A percentile compares a stretch with the other conserved stretches of the same genome.
These are phyloP conservation scores for Pyrenophora graminea DNA, from an alignment of 2,329 filamentous ascomycete species.

Conservation along the genomic window DNA sequence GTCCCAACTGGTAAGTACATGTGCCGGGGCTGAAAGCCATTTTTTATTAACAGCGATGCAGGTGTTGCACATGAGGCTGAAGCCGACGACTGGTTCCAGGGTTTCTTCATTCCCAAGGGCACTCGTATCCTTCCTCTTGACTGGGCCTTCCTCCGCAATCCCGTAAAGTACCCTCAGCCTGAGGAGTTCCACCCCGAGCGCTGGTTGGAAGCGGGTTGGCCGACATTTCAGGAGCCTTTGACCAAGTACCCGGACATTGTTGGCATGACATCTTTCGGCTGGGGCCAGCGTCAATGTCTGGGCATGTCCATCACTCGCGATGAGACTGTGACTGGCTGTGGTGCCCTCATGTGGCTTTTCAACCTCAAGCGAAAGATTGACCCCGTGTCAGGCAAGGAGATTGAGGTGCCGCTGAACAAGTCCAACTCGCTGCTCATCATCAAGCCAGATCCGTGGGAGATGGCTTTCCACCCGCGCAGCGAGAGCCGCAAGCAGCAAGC, in stretches of 20 bases:
- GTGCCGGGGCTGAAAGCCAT: constrained; percentile 11
- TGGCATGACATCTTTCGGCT: constrained; percentile 68
- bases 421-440: constrained; percentile 62
- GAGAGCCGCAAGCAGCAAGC: constrained; percentile 42
- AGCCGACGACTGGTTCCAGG: constrained; percentile 56
- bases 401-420: constrained; percentile 55
- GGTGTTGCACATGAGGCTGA: constrained; percentile 58
- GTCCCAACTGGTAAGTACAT: constrained; percentile 48
- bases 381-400: constrained; percentile 45
- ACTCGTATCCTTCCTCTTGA: constrained; percentile 45
- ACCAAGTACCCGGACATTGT: constrained; percentile 66
- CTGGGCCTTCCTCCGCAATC: constrained; percentile 51
- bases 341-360: constrained; percentile 55
- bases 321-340: constrained; percentile 57
- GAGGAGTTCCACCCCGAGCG: constrained; percentile 66
- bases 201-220: constrained; percentile 65
- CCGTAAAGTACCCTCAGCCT: constrained; percentile 64
- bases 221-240: constrained; percentile 68
- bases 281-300: constrained; percentile 65
- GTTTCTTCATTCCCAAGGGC: constrained; percentile 57
- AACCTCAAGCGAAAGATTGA: constrained; percentile 56
- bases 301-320: constrained; percentile 66
- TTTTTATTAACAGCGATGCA: constrained; percentile 19
- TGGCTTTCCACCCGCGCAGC: constrained; percentile 59
- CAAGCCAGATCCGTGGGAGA: constrained; percentile 60